Base-by-base conservation (phyloP, 2,329 filamentous ascomycete genomes). In the Didymellaceae sp. region DNA sequence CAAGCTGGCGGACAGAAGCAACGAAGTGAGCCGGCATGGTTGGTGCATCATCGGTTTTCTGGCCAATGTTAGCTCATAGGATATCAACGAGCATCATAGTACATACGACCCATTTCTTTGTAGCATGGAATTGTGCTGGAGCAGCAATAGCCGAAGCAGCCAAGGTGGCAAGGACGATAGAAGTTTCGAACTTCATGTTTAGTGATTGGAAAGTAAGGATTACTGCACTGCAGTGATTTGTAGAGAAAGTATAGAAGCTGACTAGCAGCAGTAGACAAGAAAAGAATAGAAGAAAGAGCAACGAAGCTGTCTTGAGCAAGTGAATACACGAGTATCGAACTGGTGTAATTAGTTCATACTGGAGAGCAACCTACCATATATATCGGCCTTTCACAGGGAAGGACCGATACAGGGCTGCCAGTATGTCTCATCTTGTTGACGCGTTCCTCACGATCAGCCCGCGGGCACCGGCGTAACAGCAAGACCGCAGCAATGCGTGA, bases 161-260 rank as follows among this genome's bases (percentile, higher is more conserved):
- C 57, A 66, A 52, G 26, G 66, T 55, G 52, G 61, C 63, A 26
- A 67, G 25, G 24, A 68, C 46, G 20, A 70, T 34, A 20, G 63
- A 58, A n/a, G 58, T 51, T 25, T 63, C 59, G 54, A 68, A 65
- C 52, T 64, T 67, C 67, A 70, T 70, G 4, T 46, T 66, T 55
- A 30, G 24, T 31, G 16, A 41, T 39, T 17, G 32, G 17, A 40
- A 32, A 28, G 8, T 30, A 53, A 39, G 31, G 45, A 22, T 16
- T 38, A 62, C 67, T 67, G 67, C 47, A 44, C 67, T 54, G 66
- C 67, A 70, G 66, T 58, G 32, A 28, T 20, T 20, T 57, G 17
- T 49, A 57, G 34, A 7, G 37, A 32, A 42, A 47, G 42, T 37
- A 56, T 38, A 41, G 37, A 54, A 54, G 61, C 67, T 48, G 66